phyloP scores from a whole-genome alignment of 306 rosid genomes.

The Vicia villosa region DNA sequence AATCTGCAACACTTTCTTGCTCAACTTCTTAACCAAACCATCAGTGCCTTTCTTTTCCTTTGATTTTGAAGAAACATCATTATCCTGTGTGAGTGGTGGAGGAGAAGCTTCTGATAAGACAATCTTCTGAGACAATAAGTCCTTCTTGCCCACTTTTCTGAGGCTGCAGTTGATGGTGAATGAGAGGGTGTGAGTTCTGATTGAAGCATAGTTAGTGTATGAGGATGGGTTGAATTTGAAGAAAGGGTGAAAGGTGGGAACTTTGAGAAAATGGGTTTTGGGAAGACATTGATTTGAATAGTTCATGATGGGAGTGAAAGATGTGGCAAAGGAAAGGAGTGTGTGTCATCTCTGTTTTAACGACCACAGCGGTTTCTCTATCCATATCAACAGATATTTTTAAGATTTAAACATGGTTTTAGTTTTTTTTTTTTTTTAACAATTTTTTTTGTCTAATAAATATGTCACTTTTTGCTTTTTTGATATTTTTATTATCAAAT shows the following conservation, averaged over 20 bases:
- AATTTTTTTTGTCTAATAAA: no score
- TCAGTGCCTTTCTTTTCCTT: slow-evolving; percentile 41
- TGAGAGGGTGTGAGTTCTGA: slow-evolving; percentile 27
- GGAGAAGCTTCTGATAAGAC: slow-evolving; percentile 70
- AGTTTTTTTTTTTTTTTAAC: no score
- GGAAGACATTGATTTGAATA: slow-evolving; percentile 49
- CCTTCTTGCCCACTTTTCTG: slow-evolving; percentile 40
- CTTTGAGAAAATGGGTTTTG: slow-evolving; percentile 46
- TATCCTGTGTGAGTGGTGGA: slow-evolving; percentile 55
- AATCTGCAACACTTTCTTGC: slow-evolving; percentile 59
- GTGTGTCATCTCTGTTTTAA: no score
- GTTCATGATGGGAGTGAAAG: slow-evolving; percentile 37
- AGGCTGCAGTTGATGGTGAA: slow-evolving; percentile 49
- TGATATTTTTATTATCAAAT: no score
- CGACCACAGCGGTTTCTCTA: no score
- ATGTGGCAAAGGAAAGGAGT: no score
- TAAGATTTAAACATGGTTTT: no score
- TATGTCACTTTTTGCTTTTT: no score
- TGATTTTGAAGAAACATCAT: slow-evolving; percentile 40
- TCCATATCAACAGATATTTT: no score
- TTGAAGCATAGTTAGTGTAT: slow-evolving; percentile 33
- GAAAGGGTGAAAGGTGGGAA: slow-evolving; percentile 40
- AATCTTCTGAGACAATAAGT: slow-evolving; percentile 56
- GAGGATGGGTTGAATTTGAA: slow-evolving; percentile 43
- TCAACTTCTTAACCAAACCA: slow-evolving; percentile 52